Evolutionary conservation across 495 filamentous ascomycete species (phyloP), one percentile per base, ranked within the genome.

Genomic region (Annulohypoxylon nitens): DNA sequence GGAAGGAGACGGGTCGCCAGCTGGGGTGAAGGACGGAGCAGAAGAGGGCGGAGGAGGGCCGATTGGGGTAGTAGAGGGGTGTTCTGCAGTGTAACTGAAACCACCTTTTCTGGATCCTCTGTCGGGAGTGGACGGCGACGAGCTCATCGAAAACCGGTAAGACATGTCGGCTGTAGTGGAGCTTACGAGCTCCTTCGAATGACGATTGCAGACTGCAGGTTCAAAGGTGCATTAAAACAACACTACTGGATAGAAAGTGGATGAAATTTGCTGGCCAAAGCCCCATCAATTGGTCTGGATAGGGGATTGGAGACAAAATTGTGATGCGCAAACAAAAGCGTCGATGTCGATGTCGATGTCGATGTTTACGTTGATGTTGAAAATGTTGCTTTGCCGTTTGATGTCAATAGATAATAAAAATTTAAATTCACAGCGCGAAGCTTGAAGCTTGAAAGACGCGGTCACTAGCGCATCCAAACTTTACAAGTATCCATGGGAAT

Each of bases 61-160:
- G 26, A 90, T 89, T 50, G 94, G 93, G 20, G 93, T 95, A 1
- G 91, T 95, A 0, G 94, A 94, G 36, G 89, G 85, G 76, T 90
- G 69, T 6, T 81, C 78, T 58, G 62, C 75, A 51, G 67, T 65
- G 48, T 61, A 76, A 20, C 71, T 69, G 64, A 78, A 78, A 50
- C 69, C 18, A 59, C 58, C 25, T 65, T 70, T 79, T 71, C 70
- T 67, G 9, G 77, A 76, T 67, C 58, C 70, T 39, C 75, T 72
- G 33, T 80, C 79, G 6, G 81, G 81, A 25, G 81, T 82, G 33
- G 79, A 77, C 11, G 81, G 81, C 60, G 79, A 78, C 3, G 78
- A 79, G 65, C 74, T 76, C 33, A 78, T 69, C 14, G 77, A 71
- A 70, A 78, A 82, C 55, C 67, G 67, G 73, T 75, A 76, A 18